phyloP scores from a whole-genome alignment of 306 rosid species.

The Acacia confusa region DNA sequence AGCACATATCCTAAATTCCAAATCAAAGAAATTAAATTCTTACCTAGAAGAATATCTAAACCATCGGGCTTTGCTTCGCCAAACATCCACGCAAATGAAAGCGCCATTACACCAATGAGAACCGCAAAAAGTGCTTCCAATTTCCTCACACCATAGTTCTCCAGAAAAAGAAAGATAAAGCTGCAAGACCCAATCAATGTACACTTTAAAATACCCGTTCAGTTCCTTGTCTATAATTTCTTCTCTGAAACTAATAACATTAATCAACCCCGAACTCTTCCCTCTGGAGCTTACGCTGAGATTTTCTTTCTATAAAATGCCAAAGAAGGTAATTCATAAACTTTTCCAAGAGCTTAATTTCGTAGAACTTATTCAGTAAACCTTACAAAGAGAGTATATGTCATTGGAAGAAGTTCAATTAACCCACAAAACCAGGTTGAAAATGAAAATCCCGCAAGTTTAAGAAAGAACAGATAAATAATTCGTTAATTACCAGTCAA shows the following conservation, averaged over 20 bases:
- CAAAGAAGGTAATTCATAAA: not conserved
- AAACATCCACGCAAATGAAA: conserved; percentile 94
- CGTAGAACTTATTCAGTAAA: not conserved
- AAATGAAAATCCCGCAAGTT: not conserved
- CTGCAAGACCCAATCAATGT: conserved; percentile 45
- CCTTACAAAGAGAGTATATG: not conserved
- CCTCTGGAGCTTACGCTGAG: not conserved
- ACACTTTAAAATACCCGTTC: conserved; percentile 9
- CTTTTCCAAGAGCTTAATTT: not conserved
- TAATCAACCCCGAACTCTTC: not conserved
- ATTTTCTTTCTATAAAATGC: not conserved
- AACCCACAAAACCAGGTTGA: not conserved
- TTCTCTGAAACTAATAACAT: not conserved
- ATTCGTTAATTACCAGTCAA: conserved; percentile 63
- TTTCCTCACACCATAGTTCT: conserved; percentile 94
- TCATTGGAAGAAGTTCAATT: not conserved
- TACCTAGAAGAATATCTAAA: conserved; percentile 76
- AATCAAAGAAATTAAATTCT: conserved; percentile 18
- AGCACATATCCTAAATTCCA: conserved; percentile 1
- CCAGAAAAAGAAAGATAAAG: conserved; percentile 85
- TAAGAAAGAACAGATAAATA: not conserved
- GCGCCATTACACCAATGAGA: conserved; percentile 83
- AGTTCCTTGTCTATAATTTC: not conserved
- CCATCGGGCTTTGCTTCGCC: conserved; percentile 88
- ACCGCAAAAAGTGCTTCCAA: conserved; percentile 84